These are phyloP conservation scores for Tetrahymena malaccensis DNA, from an alignment of 73 alveolate genomes.

Conservation along the genomic window DNA sequence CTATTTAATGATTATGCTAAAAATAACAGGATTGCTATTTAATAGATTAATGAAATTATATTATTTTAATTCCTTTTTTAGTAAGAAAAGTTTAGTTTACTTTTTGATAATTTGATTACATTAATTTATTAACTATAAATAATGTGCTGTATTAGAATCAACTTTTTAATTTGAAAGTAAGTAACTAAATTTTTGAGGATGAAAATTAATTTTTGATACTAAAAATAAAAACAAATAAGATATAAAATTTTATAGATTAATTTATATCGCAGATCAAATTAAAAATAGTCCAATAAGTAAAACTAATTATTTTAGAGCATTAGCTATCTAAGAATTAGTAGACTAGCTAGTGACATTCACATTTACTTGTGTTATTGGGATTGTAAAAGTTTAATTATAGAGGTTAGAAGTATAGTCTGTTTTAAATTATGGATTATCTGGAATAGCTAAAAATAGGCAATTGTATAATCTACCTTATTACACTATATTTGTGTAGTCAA, in stretches of 20 bases:
- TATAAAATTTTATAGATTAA: too few relatives aligned
- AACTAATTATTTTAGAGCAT: not conserved
- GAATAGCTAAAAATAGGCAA: not conserved
- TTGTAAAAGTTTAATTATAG: not conserved
- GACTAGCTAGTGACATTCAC: not conserved
- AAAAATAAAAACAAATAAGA: too few relatives aligned
- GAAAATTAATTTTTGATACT: too few relatives aligned
- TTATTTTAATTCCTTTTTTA: too few relatives aligned
- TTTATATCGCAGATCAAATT: too few relatives aligned
- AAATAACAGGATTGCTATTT: too few relatives aligned
- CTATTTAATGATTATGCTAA: not conserved
- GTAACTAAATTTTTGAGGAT: too few relatives aligned
- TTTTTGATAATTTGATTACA: not conserved
- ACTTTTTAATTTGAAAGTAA: too few relatives aligned
- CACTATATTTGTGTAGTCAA: not conserved
- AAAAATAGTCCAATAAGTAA: too few relatives aligned
- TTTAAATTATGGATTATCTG: not conserved
- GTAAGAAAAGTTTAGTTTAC: not conserved
- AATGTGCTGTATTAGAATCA: too few relatives aligned
- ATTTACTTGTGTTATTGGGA: not conserved
- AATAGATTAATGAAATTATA: not conserved
- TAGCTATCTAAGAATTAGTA: not conserved
- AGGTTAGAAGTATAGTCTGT: not conserved
- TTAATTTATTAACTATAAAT: too few relatives aligned
- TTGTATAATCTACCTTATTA: not conserved